A percentile compares a stretch with the other conserved stretches of the same genome.
phyloP scores from a whole-genome alignment of 441 rosid species.

The Viola pubescens region DNA sequence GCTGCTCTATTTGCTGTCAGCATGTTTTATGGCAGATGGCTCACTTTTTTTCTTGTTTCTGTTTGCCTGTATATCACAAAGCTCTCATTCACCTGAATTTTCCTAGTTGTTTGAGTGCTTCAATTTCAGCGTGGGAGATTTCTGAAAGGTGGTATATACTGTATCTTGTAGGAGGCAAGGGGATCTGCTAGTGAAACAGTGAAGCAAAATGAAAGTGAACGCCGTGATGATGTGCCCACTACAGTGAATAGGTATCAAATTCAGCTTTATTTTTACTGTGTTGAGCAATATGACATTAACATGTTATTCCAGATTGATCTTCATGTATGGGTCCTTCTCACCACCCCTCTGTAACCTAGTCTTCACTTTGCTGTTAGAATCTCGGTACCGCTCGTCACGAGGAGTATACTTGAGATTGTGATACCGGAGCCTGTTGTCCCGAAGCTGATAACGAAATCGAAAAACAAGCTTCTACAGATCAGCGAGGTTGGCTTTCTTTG shows the following conservation, averaged over 20 bases:
- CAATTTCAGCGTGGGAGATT: too few relatives aligned
- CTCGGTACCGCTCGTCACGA: slow-evolving; percentile 72
- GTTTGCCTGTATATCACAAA: not conserved
- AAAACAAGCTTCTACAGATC: slow-evolving; percentile 80
- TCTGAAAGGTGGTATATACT: not conserved
- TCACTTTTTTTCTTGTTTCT: not conserved
- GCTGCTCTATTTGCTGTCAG: not conserved
- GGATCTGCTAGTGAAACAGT: slow-evolving; percentile 34
- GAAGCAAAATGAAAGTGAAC: slow-evolving; percentile 55
- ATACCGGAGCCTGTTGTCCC: slow-evolving; percentile 79
- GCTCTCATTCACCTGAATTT: too few relatives aligned
- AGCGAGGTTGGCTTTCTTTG: slow-evolving; percentile 58
- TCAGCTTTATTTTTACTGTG: not conserved
- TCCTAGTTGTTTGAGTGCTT: too few relatives aligned
- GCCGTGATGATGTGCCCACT: slow-evolving; percentile 53
- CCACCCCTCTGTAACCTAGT: not conserved
- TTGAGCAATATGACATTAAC: not conserved
- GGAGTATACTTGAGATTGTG: slow-evolving; percentile 84
- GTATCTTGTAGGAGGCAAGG: slow-evolving; percentile 48
- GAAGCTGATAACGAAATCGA: slow-evolving; percentile 82
- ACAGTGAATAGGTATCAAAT: slow-evolving; percentile 46
- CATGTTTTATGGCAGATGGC: slow-evolving; percentile 3
- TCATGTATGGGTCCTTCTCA: not conserved
- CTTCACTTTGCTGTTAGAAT: slow-evolving; percentile 33
- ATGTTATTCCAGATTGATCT: not conserved